Conservation (phyloP, 2,329 filamentous ascomycete species). For the Claviceps maximensis region DNA sequence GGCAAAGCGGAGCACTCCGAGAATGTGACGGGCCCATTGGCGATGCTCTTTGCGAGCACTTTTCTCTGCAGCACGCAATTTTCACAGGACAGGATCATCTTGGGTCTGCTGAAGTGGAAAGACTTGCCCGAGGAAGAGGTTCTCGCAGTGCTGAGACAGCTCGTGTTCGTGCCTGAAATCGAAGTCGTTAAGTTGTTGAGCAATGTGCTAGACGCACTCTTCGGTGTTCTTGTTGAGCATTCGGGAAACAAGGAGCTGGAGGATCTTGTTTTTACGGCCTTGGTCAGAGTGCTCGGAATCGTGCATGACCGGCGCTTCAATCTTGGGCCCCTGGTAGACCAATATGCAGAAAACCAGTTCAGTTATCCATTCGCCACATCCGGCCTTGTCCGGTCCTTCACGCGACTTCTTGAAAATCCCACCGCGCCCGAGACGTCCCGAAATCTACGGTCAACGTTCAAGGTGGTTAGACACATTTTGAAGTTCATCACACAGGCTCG, state of each 20-base stretch:
- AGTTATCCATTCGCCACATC: slow-evolving; percentile 88
- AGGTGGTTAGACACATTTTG: slow-evolving; percentile 83
- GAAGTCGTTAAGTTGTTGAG: slow-evolving; percentile 90
- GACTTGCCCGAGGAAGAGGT: slow-evolving; percentile 60
- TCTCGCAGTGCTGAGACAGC: slow-evolving; percentile 59
- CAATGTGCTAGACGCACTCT: slow-evolving; percentile 82
- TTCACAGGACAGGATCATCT: slow-evolving; percentile 77
- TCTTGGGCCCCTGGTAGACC: slow-evolving; percentile 75
- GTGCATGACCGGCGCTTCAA: slow-evolving; percentile 92
- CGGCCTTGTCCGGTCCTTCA: slow-evolving; percentile 77
- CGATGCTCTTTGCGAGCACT: slow-evolving; percentile 65
- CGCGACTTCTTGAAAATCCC: slow-evolving; percentile 67
- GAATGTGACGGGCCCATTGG: slow-evolving; percentile 67
- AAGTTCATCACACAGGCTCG: slow-evolving; percentile 90
- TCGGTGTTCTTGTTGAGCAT: slow-evolving; percentile 81
- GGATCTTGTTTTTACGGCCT: slow-evolving; percentile 77
- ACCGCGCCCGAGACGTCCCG: slow-evolving; percentile 73
- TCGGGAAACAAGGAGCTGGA: slow-evolving; percentile 87
- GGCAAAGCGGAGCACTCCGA: slow-evolving; percentile 54
- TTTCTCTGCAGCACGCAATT: slow-evolving; percentile 91
- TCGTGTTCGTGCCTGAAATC: slow-evolving; percentile 91
- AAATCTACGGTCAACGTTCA: slow-evolving; percentile 80
- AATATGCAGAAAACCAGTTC: slow-evolving; percentile 79
- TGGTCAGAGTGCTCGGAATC: slow-evolving; percentile 83
- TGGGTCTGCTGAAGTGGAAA: slow-evolving; percentile 79